Evolutionary conservation across 2,329 filamentous ascomycete species (phyloP), one percentile per base, ranked within the genome.

Genomic region (Ophidiomyces ophidiicola): DNA sequence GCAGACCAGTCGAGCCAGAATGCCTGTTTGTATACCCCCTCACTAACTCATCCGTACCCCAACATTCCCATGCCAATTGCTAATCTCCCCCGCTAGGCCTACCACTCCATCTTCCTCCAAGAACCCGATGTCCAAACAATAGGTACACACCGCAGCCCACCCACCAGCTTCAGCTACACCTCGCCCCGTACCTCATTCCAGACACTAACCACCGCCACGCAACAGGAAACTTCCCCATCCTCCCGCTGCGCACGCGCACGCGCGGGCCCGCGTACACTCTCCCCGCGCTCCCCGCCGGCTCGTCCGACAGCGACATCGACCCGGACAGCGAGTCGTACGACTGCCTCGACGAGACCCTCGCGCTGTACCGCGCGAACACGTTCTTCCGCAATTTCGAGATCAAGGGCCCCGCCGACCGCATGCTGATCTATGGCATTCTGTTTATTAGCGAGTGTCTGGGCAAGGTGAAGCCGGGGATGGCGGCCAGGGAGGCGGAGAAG

Each of bases 361-460:
- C 80, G 8, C 75, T 96, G 35, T 98, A 96, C 73, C 84, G 90
- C 48, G 88, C 90, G 54, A 96, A 98, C 70, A 94, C 88, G 44
- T 88, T 98, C 65, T 98, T 96, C 73, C 82, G 90, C 55, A 98
- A 96, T 72, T 98, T 98, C 55, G 90, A 96, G 71, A 93, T 96
- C 68, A 88, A 94, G 66, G 90, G 90, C 10, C 82, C 85, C 18
- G 88, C 90, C 43, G 90, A 98, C 65, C 76, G 90, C 28, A 77
- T 96, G 55, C 72, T 98, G 50, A 87, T 96, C 56, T 98, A 98
- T 67, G 88, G 88, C 46, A 98, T 94, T 60, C 73, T 93, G 58
- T 96, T 88, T 64, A 74, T 96, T 54, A 88, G 80, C 64, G 87
- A 96, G 62, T 87, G 85, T 53, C 67, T 98, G 58, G 70, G 72